Evolutionary conservation across 805 yeast genomes (phyloP).

Genomic region (Saccharomycodes ludwigii): DNA sequence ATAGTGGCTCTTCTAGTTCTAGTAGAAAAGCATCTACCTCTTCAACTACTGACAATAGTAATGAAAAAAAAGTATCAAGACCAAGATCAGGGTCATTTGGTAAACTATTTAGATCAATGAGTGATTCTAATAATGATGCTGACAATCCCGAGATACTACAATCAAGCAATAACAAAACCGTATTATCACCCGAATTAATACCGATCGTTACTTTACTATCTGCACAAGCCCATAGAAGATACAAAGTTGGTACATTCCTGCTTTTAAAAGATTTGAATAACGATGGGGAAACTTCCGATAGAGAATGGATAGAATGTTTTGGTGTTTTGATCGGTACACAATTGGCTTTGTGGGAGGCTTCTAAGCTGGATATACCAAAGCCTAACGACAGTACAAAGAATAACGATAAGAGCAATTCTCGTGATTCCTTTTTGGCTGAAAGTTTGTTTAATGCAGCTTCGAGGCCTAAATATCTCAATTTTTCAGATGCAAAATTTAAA

Average conservation of each 20-base stretch:
- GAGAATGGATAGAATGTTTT: conserved; percentile 87
- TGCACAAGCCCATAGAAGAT: conserved; percentile 65
- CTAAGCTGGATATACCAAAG: conserved; percentile 38
- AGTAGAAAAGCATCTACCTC: background rate
- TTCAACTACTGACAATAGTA: conserved; percentile 1
- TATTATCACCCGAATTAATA: conserved; percentile 28
- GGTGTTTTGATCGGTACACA: conserved; percentile 88
- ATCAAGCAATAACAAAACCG: background rate
- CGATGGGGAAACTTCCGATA: conserved; percentile 76
- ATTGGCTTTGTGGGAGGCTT: conserved; percentile 85
- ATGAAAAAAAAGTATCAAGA: background rate
- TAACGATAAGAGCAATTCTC: conserved; percentile 31
- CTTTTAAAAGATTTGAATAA: conserved; percentile 59
- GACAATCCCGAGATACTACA: conserved; percentile 1
- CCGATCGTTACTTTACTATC: conserved; percentile 67
- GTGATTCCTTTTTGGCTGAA: too few relatives aligned
- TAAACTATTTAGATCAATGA: conserved; percentile 6
- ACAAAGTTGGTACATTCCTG: conserved; percentile 67
- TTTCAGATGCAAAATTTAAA: conserved; percentile 80
- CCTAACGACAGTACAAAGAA: conserved; percentile 25
- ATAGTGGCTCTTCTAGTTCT: too few relatives aligned
- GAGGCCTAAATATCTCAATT: conserved; percentile 79
- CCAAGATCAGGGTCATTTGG: conserved; percentile 5
- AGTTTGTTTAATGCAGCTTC: conserved; percentile 45
- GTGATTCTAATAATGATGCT: conserved; percentile 1